phyloP scores from a whole-genome alignment of 176 grass and related monocot genomes.

The Chloris gayana region DNA sequence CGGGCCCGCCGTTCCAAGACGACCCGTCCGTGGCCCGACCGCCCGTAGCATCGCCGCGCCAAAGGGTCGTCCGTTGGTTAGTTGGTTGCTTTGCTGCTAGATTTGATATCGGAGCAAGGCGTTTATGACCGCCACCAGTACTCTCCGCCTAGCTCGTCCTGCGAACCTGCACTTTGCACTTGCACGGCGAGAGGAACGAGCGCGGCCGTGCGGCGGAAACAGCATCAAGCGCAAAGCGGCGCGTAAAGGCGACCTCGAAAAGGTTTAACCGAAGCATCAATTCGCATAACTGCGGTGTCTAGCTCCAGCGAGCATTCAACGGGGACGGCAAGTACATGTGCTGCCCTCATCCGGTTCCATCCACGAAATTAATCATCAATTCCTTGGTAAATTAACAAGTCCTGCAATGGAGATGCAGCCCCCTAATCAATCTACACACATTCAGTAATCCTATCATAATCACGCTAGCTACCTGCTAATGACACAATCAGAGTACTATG shows the following conservation, averaged over 20 bases:
- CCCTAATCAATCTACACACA: slow-evolving; percentile 41
- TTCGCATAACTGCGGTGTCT: slow-evolving; percentile 47
- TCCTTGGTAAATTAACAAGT: slow-evolving; percentile 28
- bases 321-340: not conserved
- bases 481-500: slow-evolving; percentile 54
- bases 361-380: slow-evolving; percentile 47
- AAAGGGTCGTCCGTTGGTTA: not conserved
- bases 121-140: not conserved
- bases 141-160: not conserved
- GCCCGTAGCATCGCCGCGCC: not conserved
- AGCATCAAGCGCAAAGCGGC: slow-evolving; percentile 22
- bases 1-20: not conserved
- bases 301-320: slow-evolving; percentile 33
- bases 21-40: not conserved
- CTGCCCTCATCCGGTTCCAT: slow-evolving; percentile 34
- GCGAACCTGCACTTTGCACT: not conserved
- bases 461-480: slow-evolving; percentile 25
- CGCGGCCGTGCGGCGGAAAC: not conserved
- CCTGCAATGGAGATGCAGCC: not conserved
- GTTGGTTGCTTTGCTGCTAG: not conserved
- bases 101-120: not conserved
- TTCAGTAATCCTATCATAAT: slow-evolving; percentile 33
- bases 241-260: not conserved
- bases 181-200: no score
- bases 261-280: slow-evolving; percentile 22